Evolutionary conservation across 176 grass and related monocot species (phyloP), one percentile per base, ranked within the genome.

Genomic region (Paspalum vaginatum): DNA sequence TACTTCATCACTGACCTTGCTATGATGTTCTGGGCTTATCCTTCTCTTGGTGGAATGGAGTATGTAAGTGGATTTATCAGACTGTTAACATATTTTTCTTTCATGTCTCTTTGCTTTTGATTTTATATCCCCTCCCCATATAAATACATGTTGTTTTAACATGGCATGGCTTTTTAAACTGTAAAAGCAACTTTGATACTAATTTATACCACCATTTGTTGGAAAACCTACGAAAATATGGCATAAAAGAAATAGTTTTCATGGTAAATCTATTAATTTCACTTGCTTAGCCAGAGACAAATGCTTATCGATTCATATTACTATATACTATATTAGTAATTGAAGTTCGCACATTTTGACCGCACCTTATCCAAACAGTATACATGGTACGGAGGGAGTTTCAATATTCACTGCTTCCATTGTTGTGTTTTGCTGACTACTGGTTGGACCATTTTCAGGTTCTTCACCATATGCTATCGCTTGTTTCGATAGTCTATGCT

Each of bases 1-100:
- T 99, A 99, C 86, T 99, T 99, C 82, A 87, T 91, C 44, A 83
- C 91, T 64, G 97, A 99, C 75, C 61, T 99, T 75, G 84, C 76
- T 74, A 91, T 99, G 97, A 89, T 99, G 83, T 78, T 88, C 45
- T 99, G 97, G 91, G 85, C 87, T 59, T 99, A 91, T 87, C 97
- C 97, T 87, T 88, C 87, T 41, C 88, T 99, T 81, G 93, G 97
- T 49, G 97, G 97, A 82, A 85, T 90, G 76, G 97, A 99, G 84
- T 99, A 95, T 87, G 97, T 99, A 91, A 88, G 92, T 91, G 84
- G 47, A 79, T 79, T 65, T 57, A 48, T 64, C 15, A 48, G 52
- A 69, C 58, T 15, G 50, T 15, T 82, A 20, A 39, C 51, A 32
- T 74, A 53, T 68, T 70, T 47, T 76, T 58, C 55, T 72, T 75